phyloP scores from a whole-genome alignment of 108 stramenopile genomes.

The Discostella pseudostelligera region DNA sequence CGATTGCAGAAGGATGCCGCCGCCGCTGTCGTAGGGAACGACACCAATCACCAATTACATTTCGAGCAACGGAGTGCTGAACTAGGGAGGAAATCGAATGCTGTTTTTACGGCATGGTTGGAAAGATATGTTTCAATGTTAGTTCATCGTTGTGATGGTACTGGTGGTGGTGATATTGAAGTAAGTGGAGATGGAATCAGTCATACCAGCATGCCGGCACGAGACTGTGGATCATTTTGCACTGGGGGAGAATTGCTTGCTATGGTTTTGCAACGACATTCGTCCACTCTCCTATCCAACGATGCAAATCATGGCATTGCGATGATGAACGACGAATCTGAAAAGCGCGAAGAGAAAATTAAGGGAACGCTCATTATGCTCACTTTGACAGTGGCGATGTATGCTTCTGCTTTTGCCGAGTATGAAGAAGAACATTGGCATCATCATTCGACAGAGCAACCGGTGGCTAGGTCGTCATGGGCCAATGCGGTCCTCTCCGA shows the following conservation, averaged over 20 bases:
- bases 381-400: conserved; percentile 46
- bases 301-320: too few relatives aligned
- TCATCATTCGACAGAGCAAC: not conserved
- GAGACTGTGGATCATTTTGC: not conserved
- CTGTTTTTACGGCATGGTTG: conserved; percentile 26
- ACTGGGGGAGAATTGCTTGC: conserved; percentile 18
- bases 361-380: conserved; percentile 69
- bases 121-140: conserved; percentile 39
- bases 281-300: conserved; percentile 7
- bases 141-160: conserved; percentile 16
- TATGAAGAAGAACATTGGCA: conserved; percentile 5
- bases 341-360: conserved; percentile 53
- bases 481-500: conserved; percentile 53
- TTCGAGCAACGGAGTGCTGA: not conserved
- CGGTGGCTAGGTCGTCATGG: conserved; percentile 19
- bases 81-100: conserved; percentile 10
- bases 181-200: not conserved
- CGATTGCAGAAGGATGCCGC: not conserved
- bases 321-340: conserved; percentile 19
- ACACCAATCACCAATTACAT: not conserved
- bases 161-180: too few relatives aligned
- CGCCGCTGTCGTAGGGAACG: not conserved
- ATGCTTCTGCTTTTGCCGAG: conserved; percentile 27
- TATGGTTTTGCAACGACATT: conserved; percentile 22
- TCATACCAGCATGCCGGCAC: not conserved